Evolutionary conservation across 2,329 filamentous ascomycete genomes (phyloP), one percentile per base, ranked within the genome.

Genomic region (Kalmusia sp.): DNA sequence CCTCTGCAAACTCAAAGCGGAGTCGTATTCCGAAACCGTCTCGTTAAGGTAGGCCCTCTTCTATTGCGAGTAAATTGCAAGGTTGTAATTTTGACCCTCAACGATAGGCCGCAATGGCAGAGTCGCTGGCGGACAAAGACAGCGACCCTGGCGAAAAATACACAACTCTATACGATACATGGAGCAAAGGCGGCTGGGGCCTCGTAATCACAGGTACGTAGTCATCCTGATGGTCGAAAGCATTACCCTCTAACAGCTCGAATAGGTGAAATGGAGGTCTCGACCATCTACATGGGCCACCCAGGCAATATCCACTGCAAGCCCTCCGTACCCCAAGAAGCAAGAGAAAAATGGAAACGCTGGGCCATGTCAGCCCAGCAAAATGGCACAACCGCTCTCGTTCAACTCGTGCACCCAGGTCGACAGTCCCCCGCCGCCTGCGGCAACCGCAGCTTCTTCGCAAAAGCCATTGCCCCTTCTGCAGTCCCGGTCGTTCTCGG

Each of bases 331-430:
- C 78, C 51, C 67, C 74, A 21, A 81, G 82, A 21, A 71, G 81
- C 59, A 9, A 46, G 30, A 33, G 46, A 58, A n/a, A 27, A 49
- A 9, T 67, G 58, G 62, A 55, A 47, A 37, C 48, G 34, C 27
- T 63, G 57, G 58, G 55, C 58, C 9, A 22, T 55, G 21, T 52
- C 77, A 84, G 87, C 56, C 76, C 82, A 35, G 77, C 73, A 0
- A 87, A 84, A 86, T 34, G 86, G 80, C 21, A 80, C 76, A 43
- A 74, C 87, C 8, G 74, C 84, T 12, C 72, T 88, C 17, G 80
- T 78, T 3, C 86, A 89, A 64, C 73, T 89, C 52, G 80, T 78
- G 46, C 87, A 89, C 63, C 84, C 86, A 0, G 86, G 86, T 9
- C 76, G 85, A 0, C 84, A 87, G 65, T 76, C 75, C 8, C 67